These are phyloP conservation scores for Trametes meyenii DNA, from an alignment of 768 basidiomycete species.

Conservation along the genomic window DNA sequence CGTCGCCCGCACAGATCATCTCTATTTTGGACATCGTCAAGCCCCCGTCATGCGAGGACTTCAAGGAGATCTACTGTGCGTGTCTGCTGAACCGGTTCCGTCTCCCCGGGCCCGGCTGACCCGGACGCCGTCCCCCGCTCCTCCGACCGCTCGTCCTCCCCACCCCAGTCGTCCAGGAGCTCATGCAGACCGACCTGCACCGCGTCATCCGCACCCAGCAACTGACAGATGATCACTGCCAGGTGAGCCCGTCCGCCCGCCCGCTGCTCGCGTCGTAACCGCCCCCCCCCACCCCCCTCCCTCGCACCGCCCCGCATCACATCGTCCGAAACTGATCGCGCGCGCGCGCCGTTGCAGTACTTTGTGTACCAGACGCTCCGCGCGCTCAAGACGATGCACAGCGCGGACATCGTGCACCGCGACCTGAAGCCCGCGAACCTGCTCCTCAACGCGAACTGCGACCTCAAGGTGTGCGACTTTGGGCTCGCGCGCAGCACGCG, in stretches of 20 bases:
- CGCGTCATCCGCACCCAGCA: conserved; percentile 90
- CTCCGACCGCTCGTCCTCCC: conserved; percentile 1
- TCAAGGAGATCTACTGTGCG: conserved; percentile 88
- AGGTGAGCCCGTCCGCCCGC: conserved; percentile 46
- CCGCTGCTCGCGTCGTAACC: no score
- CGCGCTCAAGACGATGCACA: conserved; percentile 88
- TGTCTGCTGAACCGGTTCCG: neutral
- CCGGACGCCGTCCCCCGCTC: conserved; percentile 1
- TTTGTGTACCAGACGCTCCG: conserved; percentile 85
- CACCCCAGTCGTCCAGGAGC: conserved; percentile 72
- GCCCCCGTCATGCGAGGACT: conserved; percentile 70
- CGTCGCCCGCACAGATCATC: conserved; percentile 83
- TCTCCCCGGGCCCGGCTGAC: neutral
- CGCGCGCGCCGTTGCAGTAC: conserved; percentile 47
- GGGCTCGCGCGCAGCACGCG: conserved; percentile 75
- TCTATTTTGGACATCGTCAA: conserved; percentile 91
- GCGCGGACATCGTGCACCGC: conserved; percentile 78
- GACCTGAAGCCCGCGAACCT: conserved; percentile 88
- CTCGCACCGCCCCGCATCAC: no score
- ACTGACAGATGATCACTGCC: conserved; percentile 88
- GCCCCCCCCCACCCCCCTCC: neutral
- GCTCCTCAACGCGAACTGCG: conserved; percentile 86
- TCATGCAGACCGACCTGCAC: conserved; percentile 91
- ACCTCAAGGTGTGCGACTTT: conserved; percentile 89
- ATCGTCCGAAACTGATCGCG: neutral